Base-by-base conservation (phyloP, 2,329 filamentous ascomycete genomes). In the Thelonectria olida region DNA sequence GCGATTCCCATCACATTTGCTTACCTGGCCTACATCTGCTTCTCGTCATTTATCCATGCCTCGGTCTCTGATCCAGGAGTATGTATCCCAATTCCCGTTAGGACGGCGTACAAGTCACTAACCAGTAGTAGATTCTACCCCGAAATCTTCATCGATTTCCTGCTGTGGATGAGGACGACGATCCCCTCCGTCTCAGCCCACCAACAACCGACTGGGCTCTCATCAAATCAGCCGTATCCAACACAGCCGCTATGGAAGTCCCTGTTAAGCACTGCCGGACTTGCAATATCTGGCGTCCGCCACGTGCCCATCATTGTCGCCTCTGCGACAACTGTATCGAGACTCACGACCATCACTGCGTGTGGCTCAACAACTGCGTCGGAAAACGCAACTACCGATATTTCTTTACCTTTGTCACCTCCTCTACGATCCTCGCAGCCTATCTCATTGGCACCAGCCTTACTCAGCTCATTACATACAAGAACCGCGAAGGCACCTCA, bases 341-440 rank as follows among this genome's bases (percentile, higher is more conserved):
- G 78, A 97, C 93, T 0, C 93, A 97, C 68, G 96, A 99, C 73
- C 96, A 99, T 74, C 96, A 99, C 78, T 99, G 96, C 73, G 94
- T 98, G 15, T 99, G 96, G 96, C 87, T 99, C 65, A 99, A 99
- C 80, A 99, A 99, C 76, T 99, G 96, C 68, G 91, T 99, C 50
- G 96, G 96, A 42, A 90, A 95, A 67, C 92, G 96, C 71, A 99
- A 99, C 80, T 99, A 99, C 80, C 92, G 96, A 65, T 98, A 95
- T 78, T 99, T 99, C 79, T 97, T 98, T 76, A 87, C 91, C 10
- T 99, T 97, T 77, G 89, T 99, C 66, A 88, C 88, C 54, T 88
- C 90, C 13, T 88, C 88, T n/a, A 93, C 92, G 0, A 67, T 97
- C 31, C 84, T 97, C 17, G 86, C 90, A 0, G 73, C 93, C 15